Evolutionary conservation across 2,329 filamentous ascomycete species (phyloP).

Genomic region (Xylaria sp.): DNA sequence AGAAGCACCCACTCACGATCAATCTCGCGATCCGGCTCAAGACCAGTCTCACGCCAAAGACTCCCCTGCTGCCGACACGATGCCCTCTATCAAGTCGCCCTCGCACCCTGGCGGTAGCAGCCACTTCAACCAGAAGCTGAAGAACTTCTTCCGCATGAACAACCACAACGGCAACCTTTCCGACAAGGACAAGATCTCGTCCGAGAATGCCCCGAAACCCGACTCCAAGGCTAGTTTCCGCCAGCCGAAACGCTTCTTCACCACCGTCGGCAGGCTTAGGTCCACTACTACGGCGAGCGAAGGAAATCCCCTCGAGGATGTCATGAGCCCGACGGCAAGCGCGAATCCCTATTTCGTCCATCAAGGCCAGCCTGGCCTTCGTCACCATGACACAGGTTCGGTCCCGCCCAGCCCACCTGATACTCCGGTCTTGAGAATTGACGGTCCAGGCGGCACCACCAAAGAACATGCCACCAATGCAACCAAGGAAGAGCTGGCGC

Average conservation of each 20-base stretch:
- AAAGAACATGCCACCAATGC: constrained; percentile 77
- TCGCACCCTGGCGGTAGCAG: constrained; percentile 62
- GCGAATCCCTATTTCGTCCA: constrained; percentile 98
- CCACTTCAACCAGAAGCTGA: constrained; percentile 75
- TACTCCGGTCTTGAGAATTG: constrained; percentile 81
- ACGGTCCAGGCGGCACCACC: constrained; percentile 71
- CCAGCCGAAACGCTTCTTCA: constrained; percentile 89
- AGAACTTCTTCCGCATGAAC: constrained; percentile 78
- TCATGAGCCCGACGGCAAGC: constrained; percentile 88
- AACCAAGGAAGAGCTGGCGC: constrained; percentile 92
- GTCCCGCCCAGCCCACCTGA: constrained; percentile 93
- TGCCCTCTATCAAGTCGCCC: constrained; percentile 64
- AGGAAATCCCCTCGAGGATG: constrained; percentile 88
- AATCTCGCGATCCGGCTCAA: not conserved
- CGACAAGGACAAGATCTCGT: constrained; percentile 52
- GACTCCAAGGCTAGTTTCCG: constrained; percentile 77
- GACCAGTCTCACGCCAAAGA: not conserved
- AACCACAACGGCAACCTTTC: constrained; percentile 55
- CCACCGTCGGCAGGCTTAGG: constrained; percentile 85
- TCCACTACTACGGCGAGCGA: constrained; percentile 93
- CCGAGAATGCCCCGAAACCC: constrained; percentile 56
- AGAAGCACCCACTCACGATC: constrained; percentile 30
- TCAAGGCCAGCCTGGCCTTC: constrained; percentile 90
- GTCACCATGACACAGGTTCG: constrained; percentile 94
- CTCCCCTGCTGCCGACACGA: constrained; percentile 44